A percentile compares a stretch with the other conserved stretches of the same genome.
Conservation (phyloP, 352 stramenopile species). For the Globisporangium recalcitrans region DNA sequence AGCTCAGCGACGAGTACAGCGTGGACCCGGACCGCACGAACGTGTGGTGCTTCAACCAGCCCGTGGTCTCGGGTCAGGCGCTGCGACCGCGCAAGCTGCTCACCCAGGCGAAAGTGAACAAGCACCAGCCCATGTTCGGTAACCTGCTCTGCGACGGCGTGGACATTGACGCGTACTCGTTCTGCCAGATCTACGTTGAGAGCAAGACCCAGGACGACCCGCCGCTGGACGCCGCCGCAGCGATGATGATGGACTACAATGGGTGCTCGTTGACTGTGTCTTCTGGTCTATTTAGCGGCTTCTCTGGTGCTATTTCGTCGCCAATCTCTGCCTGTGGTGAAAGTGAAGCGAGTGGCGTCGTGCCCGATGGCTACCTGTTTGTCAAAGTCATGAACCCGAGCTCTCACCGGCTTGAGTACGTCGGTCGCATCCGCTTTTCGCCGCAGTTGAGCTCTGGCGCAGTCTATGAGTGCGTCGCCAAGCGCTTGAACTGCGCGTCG, state of each 20-base stretch:
- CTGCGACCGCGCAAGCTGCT: constrained; percentile 69
- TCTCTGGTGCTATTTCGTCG: neutral
- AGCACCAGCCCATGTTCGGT: constrained; percentile 55
- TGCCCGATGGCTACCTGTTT: constrained; percentile 44
- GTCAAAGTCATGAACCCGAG: constrained; percentile 53
- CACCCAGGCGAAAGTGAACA: constrained; percentile 32
- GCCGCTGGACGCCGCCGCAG: constrained; percentile 23
- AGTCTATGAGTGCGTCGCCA: constrained; percentile 47
- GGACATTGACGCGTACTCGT: constrained; percentile 82
- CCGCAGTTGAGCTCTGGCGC: constrained; percentile 27
- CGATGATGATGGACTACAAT: constrained; percentile 12
- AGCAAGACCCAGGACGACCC: constrained; percentile 27
- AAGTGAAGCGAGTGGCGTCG: neutral
- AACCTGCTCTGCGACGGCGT: constrained; percentile 66
- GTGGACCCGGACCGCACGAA: constrained; percentile 26
- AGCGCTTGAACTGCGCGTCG: constrained; percentile 31
- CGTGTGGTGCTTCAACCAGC: constrained; percentile 80
- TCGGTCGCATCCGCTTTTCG: constrained; percentile 34
- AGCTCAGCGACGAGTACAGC: constrained; percentile 27
- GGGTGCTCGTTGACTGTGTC: neutral
- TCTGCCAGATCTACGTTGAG: constrained; percentile 75
- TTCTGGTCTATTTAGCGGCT: neutral
- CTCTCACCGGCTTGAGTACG: constrained; percentile 34
- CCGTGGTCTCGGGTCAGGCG: constrained; percentile 62
- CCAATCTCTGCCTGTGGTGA: too few relatives aligned